Evolutionary conservation across 2,329 filamentous ascomycete species (phyloP).

Genomic region (Colletotrichum siamense): DNA sequence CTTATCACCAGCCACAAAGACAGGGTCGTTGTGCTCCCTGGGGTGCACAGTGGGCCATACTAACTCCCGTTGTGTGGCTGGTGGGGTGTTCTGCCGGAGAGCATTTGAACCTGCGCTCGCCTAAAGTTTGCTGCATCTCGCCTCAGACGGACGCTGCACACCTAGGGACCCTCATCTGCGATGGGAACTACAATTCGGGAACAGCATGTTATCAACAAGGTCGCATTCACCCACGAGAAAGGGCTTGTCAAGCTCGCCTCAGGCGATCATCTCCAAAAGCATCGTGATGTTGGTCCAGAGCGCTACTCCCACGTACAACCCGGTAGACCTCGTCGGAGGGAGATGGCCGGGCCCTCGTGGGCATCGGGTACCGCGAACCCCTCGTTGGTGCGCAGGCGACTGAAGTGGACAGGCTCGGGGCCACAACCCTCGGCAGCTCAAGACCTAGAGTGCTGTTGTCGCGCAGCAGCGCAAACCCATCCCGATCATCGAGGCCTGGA

Average conservation of each 20-base stretch:
- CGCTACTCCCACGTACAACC: not conserved
- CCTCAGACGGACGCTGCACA: not conserved
- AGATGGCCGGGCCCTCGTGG: not conserved
- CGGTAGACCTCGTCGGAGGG: not conserved
- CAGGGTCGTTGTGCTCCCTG: too few relatives aligned
- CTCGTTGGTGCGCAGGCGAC: not conserved
- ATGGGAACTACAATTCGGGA: not conserved
- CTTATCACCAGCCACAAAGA: too few relatives aligned
- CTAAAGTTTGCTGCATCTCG: not conserved
- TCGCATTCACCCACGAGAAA: not conserved
- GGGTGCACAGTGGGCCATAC: too few relatives aligned
- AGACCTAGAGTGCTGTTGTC: not conserved
- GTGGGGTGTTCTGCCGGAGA: not conserved
- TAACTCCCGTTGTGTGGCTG: not conserved
- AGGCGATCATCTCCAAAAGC: not conserved
- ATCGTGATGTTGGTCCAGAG: not conserved
- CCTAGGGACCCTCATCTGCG: not conserved
- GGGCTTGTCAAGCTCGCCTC: not conserved
- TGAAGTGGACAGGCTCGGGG: not conserved
- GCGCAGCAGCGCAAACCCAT: not conserved
- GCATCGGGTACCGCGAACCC: not conserved
- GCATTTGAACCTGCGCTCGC: not conserved
- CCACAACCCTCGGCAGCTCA: not conserved
- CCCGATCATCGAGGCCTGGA: not conserved
- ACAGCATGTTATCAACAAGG: not conserved